phyloP scores from a whole-genome alignment of 768 basidiomycete species.

The Xerocomellus amylosporus region DNA sequence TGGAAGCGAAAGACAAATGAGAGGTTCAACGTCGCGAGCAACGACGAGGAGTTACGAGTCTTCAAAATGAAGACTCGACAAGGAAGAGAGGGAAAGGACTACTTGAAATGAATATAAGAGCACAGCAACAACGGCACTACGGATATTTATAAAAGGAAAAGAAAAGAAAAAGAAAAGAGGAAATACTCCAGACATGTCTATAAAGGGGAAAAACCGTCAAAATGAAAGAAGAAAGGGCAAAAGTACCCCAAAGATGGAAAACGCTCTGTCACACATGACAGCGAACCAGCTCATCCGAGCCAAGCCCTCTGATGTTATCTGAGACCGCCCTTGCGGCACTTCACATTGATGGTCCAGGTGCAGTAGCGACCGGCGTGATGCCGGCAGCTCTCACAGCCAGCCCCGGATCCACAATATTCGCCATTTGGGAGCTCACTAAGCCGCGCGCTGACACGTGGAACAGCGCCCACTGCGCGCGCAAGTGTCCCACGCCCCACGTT shows the following conservation, averaged over 20 bases:
- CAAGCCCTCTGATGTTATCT: conserved; percentile 20
- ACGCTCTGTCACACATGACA: conserved; percentile 18
- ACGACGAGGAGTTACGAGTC: conserved; percentile 25
- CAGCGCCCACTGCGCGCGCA: conserved; percentile 13
- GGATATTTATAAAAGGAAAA: conserved; percentile 17
- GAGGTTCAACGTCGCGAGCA: conserved; percentile 19
- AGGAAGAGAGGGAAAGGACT: conserved; percentile 22
- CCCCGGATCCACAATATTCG: not conserved
- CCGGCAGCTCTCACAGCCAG: conserved; percentile 19
- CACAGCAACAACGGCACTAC: conserved; percentile 23
- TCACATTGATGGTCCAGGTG: conserved; percentile 13
- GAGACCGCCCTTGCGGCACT: conserved; percentile 9
- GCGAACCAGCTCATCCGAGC: conserved; percentile 30
- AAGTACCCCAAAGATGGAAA: not conserved
- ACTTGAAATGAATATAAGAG: conserved; percentile 34
- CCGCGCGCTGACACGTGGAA: conserved; percentile 13
- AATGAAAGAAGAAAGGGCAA: conserved; percentile 9
- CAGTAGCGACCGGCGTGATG: conserved; percentile 11
- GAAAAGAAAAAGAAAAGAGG: conserved; percentile 6
- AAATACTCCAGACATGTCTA: conserved; percentile 16
- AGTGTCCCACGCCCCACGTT: conserved; percentile 42
- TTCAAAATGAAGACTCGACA: conserved; percentile 25
- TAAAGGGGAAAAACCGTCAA: conserved; percentile 6
- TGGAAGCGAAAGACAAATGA: conserved; percentile 19
- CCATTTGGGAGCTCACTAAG: not conserved